Evolutionary conservation across 495 filamentous ascomycete genomes (phyloP), one percentile per base, ranked within the genome.

Genomic region (Neurospora sp.): DNA sequence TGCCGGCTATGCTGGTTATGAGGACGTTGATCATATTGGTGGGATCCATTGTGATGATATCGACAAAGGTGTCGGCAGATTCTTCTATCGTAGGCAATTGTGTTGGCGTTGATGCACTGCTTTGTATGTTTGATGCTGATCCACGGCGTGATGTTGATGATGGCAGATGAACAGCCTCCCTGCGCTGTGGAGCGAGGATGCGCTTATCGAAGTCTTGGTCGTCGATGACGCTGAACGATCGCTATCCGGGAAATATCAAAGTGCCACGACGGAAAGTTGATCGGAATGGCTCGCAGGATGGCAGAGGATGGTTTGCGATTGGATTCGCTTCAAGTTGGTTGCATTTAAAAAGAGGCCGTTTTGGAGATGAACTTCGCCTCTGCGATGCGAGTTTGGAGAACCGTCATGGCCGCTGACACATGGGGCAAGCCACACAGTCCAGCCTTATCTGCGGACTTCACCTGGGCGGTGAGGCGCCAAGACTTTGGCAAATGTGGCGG

Each of bases 1-100:
- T 88, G 77, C 95, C 94, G 18, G 92, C 86, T 78, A 97, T 96
- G 74, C 91, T 91, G 46, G 92, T 92, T 72, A 97, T 82, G 72
- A 97, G 88, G 70, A 97, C 84, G 80, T 97, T 98, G 77, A 97
- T 86, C 18, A 83, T 90, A 76, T 81, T 78, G 12, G 23, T 66
- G 27, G 54, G 14, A 37, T 66, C 54, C 54, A 66, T 66, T 31
- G 12, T 35, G 54, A 35, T 66, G 14, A 66, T 66, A 35, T 35
- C 3, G 54, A 9, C 20, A 27, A 27, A 60, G 2, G 2, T 27
- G 20, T 23, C 49, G 49, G 49, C 23, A 60, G 20, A 14, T 27
- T 14, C 11, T 27, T 60, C 0, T 23, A 27, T 31, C 11, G 20
- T 60, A 37, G 27, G 54, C 54, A 35, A 9, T 66, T 66, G 27